Conservation (phyloP, 140 eudicot genomes). For the Senecio squalidus region DNA sequence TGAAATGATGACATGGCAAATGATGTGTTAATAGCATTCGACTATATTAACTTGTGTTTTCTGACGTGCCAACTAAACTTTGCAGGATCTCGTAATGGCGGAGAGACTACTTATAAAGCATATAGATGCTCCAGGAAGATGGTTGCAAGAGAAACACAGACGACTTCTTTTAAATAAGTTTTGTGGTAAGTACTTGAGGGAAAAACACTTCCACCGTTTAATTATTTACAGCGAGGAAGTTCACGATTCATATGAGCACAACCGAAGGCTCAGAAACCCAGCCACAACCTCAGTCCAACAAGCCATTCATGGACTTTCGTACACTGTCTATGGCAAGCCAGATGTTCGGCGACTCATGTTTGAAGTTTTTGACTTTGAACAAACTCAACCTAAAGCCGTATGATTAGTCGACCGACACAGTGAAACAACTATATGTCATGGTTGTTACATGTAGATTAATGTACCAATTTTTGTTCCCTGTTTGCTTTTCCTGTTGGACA, state of each 20-base stretch:
- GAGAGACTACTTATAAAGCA: conserved; percentile 98
- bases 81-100: conserved; percentile 99
- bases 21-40: no score
- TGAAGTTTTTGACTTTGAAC: conserved; percentile 97
- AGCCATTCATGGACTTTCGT: conserved; percentile 94
- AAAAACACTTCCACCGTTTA: conserved; percentile 75
- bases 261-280: conserved; percentile 89
- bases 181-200: conserved; percentile 88
- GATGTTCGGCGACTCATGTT: conserved; percentile 97
- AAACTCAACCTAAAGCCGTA: conserved; percentile 86
- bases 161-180: conserved; percentile 84
- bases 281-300: conserved; percentile 94
- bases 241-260: conserved; percentile 85
- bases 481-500: conserved; percentile 12
- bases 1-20: no score
- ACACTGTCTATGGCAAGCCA: conserved; percentile 88
- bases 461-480: conserved; percentile 23
- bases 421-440: not conserved
- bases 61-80: conserved; percentile 4
- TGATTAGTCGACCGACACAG: conserved; percentile 1
- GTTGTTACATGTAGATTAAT: conserved; percentile 26
- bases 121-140: conserved; percentile 91
- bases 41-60: no score
- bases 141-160: conserved; percentile 82
- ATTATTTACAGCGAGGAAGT: conserved; percentile 82